Base-by-base conservation (phyloP, 805 yeast species). In the Candida sonorensis region DNA sequence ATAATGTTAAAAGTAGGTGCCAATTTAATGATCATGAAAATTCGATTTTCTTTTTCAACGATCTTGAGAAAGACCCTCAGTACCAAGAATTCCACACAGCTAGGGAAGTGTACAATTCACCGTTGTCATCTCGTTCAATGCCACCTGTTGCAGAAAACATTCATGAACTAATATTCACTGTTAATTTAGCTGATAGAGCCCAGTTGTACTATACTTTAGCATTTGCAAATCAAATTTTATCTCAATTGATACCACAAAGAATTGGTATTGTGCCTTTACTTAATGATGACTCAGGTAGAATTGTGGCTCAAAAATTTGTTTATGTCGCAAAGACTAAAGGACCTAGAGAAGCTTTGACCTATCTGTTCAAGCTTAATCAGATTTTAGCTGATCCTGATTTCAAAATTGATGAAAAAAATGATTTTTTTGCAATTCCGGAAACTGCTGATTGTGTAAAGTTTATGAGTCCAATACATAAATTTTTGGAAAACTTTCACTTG, bases 211-310 rank as follows among this genome's bases (percentile, higher is more conserved):
- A 69, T 2, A 53, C 78, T 18, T 55, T 69, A 13, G 62, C 78
- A 7, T 61, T 76, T 21, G 46, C 79, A 2, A 63, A 66, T 17
- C 54, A 71, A 2, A 60, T 76, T 3, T 46, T 76, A n/a, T 62
- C 67, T 10, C 68, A 72, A 26, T 74, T 75, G 1, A 66, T 82
- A 12, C 84, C 95, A 0, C 81, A 87, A 42, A 81, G 88, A 53
- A 50, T 90, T 31, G 98, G 97, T 6, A 40, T 90, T 3, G 61
- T 90, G n/a, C 95, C 97, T 0, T 36, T 81, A 3, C 48, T 56
- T 7, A 55, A 50, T 5, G 36, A 46, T 10, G 44, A 36, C 4
- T 25, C 30, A 7, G 59, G 57, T 37, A 34, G 33, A 16, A 33
- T 39, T 7, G 32, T 47, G 13, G 50, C 58, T 0, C 46, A 45